Conservation (phyloP, 2,329 filamentous ascomycete species). For the Monilinia fructigena region DNA sequence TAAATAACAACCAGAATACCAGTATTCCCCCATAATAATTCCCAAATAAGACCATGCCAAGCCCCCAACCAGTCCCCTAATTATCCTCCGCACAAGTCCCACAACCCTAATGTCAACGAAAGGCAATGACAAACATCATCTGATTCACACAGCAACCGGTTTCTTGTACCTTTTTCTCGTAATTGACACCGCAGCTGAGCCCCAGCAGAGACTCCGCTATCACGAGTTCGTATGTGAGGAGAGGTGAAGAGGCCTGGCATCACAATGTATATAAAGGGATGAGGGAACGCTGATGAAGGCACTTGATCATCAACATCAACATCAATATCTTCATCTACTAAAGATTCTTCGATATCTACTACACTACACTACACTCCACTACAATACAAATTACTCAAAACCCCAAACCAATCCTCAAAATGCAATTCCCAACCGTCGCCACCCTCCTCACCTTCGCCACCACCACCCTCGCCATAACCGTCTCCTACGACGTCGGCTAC, state of each 20-base stretch:
- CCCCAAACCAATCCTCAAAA: neutral
- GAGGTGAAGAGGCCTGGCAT: neutral
- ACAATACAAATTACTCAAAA: neutral
- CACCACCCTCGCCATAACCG: conserved; percentile 42
- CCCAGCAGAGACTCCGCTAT: neutral
- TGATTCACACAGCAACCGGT: neutral
- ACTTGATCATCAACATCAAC: neutral
- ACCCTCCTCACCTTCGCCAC: neutral
- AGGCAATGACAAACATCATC: conserved; percentile 1
- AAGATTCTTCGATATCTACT: neutral
- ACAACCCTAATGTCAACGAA: too few relatives aligned
- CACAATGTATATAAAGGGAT: conserved; percentile 11
- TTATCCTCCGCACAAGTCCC: too few relatives aligned
- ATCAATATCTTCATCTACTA: neutral
- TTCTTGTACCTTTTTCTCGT: conserved; percentile 7
- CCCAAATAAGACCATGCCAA: too few relatives aligned
- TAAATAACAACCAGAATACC: too few relatives aligned
- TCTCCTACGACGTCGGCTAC: conserved; percentile 72
- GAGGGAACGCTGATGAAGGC: neutral
- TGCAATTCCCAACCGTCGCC: neutral
- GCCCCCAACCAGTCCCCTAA: too few relatives aligned
- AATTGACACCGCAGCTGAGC: neutral
- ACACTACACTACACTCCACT: neutral
- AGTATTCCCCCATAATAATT: too few relatives aligned
- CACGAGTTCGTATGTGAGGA: conserved; percentile 8